These are phyloP conservation scores for Ogataea methylovora DNA, from an alignment of 805 yeast species.

Conservation along the genomic window DNA sequence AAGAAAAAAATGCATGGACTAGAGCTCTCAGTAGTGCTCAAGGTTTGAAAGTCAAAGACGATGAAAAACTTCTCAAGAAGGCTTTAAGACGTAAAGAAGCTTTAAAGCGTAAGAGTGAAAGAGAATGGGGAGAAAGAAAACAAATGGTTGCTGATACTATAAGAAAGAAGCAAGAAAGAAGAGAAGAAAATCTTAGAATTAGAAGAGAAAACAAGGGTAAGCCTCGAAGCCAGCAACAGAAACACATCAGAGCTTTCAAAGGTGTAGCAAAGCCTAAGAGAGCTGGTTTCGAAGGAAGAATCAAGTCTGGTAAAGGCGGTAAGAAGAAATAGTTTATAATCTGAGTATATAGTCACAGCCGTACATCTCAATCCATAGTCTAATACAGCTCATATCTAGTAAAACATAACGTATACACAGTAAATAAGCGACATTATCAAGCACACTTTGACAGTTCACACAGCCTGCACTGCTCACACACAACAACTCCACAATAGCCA, in stretches of 20 bases:
- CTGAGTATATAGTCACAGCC: no score
- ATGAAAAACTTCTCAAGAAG: slow-evolving; percentile 79
- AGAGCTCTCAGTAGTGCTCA: slow-evolving; percentile 79
- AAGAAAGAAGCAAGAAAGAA: slow-evolving; percentile 70
- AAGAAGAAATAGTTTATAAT: neutral
- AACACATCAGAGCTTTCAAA: slow-evolving; percentile 56
- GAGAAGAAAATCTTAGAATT: slow-evolving; percentile 84
- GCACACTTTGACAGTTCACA: no score
- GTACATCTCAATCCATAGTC: no score
- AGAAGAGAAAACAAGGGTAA: slow-evolving; percentile 82
- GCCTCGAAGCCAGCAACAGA: slow-evolving; percentile 65
- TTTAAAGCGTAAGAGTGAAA: slow-evolving; percentile 75
- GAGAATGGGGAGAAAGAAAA: slow-evolving; percentile 89
- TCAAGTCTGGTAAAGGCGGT: slow-evolving; percentile 16
- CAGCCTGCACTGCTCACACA: no score
- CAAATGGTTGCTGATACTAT: slow-evolving; percentile 70
- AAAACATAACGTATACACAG: no score
- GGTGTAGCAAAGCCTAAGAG: slow-evolving; percentile 42
- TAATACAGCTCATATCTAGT: no score
- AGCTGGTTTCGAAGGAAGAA: slow-evolving; percentile 87
- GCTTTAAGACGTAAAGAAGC: slow-evolving; percentile 80
- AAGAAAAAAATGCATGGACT: slow-evolving; percentile 80
- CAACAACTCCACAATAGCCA: no score
- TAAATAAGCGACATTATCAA: no score
- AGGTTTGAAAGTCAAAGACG: slow-evolving; percentile 83